Evolutionary conservation across 148 eudicot genomes (phyloP).

Genomic region (Amaranthus palmeri): DNA sequence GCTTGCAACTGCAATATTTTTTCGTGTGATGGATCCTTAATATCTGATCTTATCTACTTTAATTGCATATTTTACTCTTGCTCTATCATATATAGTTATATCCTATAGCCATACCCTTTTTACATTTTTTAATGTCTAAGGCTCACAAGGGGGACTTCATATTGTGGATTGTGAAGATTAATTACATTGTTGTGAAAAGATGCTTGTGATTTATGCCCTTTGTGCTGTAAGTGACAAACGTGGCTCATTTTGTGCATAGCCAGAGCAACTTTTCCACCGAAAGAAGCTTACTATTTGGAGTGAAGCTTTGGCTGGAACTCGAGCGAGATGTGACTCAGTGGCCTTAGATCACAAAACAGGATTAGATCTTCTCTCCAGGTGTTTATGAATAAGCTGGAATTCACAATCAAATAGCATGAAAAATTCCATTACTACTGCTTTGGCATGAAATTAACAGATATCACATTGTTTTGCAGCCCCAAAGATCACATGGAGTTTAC

Average conservation of each 20-base stretch:
- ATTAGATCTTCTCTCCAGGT: slow-evolving; percentile 88
- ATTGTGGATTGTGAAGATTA: neutral
- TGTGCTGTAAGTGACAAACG: slow-evolving; percentile 8
- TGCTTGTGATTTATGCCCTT: neutral
- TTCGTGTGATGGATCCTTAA: neutral
- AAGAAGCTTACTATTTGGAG: slow-evolving; percentile 59
- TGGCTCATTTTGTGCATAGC: slow-evolving; percentile 44
- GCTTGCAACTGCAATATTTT: neutral
- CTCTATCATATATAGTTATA: neutral
- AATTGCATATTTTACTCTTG: neutral
- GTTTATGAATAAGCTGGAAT: slow-evolving; percentile 3
- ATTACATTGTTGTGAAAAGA: neutral
- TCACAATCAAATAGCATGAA: slow-evolving; percentile 1
- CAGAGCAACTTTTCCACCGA: slow-evolving; percentile 88
- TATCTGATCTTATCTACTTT: neutral
- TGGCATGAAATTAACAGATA: slow-evolving; percentile 4
- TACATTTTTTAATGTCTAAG: neutral
- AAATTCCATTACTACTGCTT: neutral
- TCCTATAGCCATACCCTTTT: neutral
- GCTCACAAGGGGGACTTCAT: neutral
- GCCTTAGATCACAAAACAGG: slow-evolving; percentile 66
- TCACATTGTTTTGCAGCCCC: slow-evolving; percentile 39
- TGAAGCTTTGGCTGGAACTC: slow-evolving; percentile 96
- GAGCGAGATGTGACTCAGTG: slow-evolving; percentile 72
- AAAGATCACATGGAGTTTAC: slow-evolving; percentile 88